phyloP scores from a whole-genome alignment of 176 grass and related monocot genomes.

The Neostapfia colusana region DNA sequence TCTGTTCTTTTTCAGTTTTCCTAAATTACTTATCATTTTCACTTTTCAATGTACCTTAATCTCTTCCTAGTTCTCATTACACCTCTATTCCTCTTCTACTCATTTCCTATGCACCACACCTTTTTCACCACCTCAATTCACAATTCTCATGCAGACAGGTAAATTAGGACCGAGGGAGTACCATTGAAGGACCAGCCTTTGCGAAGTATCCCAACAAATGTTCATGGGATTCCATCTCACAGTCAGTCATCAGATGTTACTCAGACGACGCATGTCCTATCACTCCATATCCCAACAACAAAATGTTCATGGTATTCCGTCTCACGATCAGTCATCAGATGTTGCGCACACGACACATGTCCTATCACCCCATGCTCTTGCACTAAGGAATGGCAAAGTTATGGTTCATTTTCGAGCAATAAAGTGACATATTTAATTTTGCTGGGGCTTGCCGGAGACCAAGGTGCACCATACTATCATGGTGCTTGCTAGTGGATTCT shows the following conservation, averaged over 20 bases:
- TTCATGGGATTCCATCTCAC: conserved; percentile 33
- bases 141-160: no score
- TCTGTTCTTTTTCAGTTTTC: no score
- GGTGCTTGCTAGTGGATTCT: conserved; percentile 38
- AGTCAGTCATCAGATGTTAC: not conserved
- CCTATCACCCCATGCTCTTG: conserved; percentile 17
- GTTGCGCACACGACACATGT: not conserved
- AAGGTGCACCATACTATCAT: conserved; percentile 13
- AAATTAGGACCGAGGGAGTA: no score
- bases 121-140: no score
- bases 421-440: conserved; percentile 27
- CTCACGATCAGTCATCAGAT: conserved; percentile 15
- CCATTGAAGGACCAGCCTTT: no score
- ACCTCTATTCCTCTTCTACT: no score
- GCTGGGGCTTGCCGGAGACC: conserved; percentile 22
- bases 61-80: no score
- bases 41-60: no score
- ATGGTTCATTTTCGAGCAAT: conserved; percentile 18
- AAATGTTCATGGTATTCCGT: conserved; percentile 35
- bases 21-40: no score
- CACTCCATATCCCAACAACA: conserved; percentile 27
- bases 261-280: not conserved
- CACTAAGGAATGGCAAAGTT: conserved; percentile 24
- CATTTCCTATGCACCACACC: no score
- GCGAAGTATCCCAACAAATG: conserved; percentile 37